Conservation (phyloP, 495 filamentous ascomycete species). For the Amorphotheca resinae region DNA sequence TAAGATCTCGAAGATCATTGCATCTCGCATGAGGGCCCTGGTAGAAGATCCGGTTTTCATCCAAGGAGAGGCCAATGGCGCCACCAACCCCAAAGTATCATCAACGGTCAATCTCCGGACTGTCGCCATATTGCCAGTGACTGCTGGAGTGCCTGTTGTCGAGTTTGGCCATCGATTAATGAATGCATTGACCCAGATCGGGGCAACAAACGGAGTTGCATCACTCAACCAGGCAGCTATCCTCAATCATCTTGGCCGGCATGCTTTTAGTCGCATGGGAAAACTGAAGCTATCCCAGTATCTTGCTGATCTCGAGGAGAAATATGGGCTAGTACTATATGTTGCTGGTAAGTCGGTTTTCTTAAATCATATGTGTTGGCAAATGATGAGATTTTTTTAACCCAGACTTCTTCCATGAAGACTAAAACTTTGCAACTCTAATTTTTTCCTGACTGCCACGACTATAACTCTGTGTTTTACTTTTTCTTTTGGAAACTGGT, state of each 20-base stretch:
- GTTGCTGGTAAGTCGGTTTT: conserved; percentile 55
- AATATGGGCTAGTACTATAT: conserved; percentile 90
- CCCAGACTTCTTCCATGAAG: conserved; percentile 27
- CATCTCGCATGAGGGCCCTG: conserved; percentile 80
- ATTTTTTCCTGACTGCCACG: conserved; percentile 31
- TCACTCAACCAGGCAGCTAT: conserved; percentile 90
- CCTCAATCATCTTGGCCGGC: conserved; percentile 82
- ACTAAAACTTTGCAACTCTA: conserved; percentile 36
- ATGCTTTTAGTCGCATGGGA: conserved; percentile 95
- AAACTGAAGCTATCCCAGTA: conserved; percentile 95
- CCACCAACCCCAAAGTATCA: conserved; percentile 55
- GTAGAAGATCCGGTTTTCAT: conserved; percentile 70
- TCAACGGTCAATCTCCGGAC: conserved; percentile 89
- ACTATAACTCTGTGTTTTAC: neutral
- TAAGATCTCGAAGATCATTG: conserved; percentile 97
- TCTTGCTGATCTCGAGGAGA: conserved; percentile 91
- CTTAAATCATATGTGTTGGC: neutral
- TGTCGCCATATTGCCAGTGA: conserved; percentile 82
- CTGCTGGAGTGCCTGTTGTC: conserved; percentile 81
- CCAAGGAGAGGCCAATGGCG: conserved; percentile 35
- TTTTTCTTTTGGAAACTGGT: neutral
- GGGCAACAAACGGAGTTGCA: conserved; percentile 76
- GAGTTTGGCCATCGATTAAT: conserved; percentile 89
- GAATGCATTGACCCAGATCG: conserved; percentile 77
- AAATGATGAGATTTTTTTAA: conserved; percentile 20